Evolutionary conservation across 768 basidiomycete genomes (phyloP), one percentile per base, ranked within the genome.

Genomic region (Gymnopilus junonius): DNA sequence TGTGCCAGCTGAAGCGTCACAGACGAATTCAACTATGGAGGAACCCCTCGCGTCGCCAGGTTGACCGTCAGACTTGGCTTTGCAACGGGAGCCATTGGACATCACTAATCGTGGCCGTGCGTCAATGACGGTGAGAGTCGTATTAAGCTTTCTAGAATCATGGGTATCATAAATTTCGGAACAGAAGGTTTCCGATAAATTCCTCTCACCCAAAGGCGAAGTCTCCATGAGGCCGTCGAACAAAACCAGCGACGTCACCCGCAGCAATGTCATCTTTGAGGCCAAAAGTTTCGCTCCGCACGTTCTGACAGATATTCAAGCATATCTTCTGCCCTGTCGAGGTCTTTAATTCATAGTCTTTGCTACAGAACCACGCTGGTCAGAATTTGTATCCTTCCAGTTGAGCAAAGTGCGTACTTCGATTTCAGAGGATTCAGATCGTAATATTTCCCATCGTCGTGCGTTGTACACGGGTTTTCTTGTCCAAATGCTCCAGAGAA

Each of bases 21-120:
- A 96, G 27, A 91, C 79, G 70, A 95, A 95, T 64, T 90, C 82
- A 35, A 95, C 83, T 21, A 86, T 82, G 2, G 92, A 85, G 5
- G 90, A 90, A 8, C 85, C 90, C 21, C 76, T 80, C 39, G 83
- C 67, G 25, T 79, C 69, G 40, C 73, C 69, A 21, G 71, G 57
- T 17, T 65, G 65, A 55, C 75, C 71, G 17, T 78, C 78, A 15
- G 78, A 67, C 64, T 75, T 77, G n/a, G 77, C 73, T 31, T 80
- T 78, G 74, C 93, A 95, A 1, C 75, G 74, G 0, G 92, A 91
- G 12, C 94, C 93, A 35, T 83, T 76, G 8, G 84, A 77, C 65
- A 91, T 77, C 35, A 82, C 76, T 45, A 93, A 73, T 60, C 88
- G 69, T 21, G 91, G 83, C 54, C 84, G 72, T 31, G 84, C 79